Evolutionary conservation across 768 basidiomycete species (phyloP).

Genomic region (Cystobasidium ongulense): DNA sequence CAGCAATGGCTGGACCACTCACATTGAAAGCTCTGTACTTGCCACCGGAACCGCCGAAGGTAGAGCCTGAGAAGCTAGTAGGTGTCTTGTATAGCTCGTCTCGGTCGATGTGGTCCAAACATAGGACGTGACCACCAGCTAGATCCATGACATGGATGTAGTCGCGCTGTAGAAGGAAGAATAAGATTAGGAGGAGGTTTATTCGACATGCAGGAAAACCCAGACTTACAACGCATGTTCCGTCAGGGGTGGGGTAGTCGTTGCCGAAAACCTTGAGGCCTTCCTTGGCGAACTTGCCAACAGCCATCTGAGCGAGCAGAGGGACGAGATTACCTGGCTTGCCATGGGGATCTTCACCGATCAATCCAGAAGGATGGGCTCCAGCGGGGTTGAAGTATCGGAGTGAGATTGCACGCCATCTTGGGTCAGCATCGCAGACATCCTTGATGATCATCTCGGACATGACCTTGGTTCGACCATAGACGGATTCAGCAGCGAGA

Average conservation of each 20-base stretch:
- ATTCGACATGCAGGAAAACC: neutral
- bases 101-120: conserved; percentile 68
- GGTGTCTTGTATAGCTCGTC: conserved; percentile 48
- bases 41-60: conserved; percentile 46
- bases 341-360: conserved; percentile 94
- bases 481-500: conserved; percentile 78
- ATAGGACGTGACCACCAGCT: conserved; percentile 84
- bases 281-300: conserved; percentile 68
- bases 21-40: conserved; percentile 81
- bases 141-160: conserved; percentile 67
- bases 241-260: conserved; percentile 92
- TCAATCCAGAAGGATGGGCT: conserved; percentile 88
- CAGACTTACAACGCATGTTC: conserved; percentile 70
- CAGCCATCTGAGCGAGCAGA: conserved; percentile 84
- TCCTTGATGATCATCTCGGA: conserved; percentile 82
- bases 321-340: conserved; percentile 91
- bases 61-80: conserved; percentile 14
- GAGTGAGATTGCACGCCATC: conserved; percentile 78
- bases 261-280: conserved; percentile 81
- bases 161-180: conserved; percentile 34
- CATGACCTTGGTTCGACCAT: conserved; percentile 95
- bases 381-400: conserved; percentile 99
- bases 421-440: conserved; percentile 66
- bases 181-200: neutral
- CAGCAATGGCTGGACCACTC: too few species aligned